Conservation (phyloP, 176 grass and related monocot genomes). For the Areca catechu region DNA sequence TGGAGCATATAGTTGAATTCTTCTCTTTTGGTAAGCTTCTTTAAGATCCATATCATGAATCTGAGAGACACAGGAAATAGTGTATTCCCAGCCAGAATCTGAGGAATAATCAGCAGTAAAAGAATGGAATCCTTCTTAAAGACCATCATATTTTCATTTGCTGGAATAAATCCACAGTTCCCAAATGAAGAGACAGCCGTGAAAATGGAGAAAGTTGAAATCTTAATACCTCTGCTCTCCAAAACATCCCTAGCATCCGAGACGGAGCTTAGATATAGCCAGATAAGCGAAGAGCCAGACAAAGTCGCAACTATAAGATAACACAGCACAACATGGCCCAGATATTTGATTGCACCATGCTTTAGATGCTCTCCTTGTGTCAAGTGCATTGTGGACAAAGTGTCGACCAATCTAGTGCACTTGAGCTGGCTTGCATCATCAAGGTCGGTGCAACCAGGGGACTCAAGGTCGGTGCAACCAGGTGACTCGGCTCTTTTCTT, state of each 20-base stretch:
- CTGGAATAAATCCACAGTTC: constrained; percentile 78
- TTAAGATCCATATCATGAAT: constrained; percentile 45
- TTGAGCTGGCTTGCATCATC: not conserved
- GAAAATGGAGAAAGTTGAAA: constrained; percentile 52
- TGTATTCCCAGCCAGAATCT: constrained; percentile 48
- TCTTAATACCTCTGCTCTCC: constrained; percentile 33
- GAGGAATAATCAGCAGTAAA: constrained; percentile 56
- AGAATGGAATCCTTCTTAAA: constrained; percentile 51
- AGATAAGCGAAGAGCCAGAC: constrained; percentile 35
- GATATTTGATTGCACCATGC: constrained; percentile 25
- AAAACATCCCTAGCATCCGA: constrained; percentile 36
- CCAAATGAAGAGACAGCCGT: constrained; percentile 51
- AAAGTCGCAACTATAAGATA: constrained; percentile 42
- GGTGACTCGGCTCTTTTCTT: constrained; percentile 17
- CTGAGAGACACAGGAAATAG: constrained; percentile 52
- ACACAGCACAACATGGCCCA: constrained; percentile 28
- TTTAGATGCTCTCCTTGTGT: constrained; percentile 19
- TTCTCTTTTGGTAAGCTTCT: constrained; percentile 39
- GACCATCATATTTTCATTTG: constrained; percentile 71
- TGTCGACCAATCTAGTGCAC: not conserved
- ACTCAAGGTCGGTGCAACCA: constrained; percentile 29
- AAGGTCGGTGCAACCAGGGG: constrained; percentile 10
- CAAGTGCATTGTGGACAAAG: not conserved
- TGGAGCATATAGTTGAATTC: constrained; percentile 49
- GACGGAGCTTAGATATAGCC: constrained; percentile 43